Evolutionary conservation across 2,329 filamentous ascomycete genomes (phyloP), one percentile per base, ranked within the genome.

Genomic region (Colletotrichum phormii): DNA sequence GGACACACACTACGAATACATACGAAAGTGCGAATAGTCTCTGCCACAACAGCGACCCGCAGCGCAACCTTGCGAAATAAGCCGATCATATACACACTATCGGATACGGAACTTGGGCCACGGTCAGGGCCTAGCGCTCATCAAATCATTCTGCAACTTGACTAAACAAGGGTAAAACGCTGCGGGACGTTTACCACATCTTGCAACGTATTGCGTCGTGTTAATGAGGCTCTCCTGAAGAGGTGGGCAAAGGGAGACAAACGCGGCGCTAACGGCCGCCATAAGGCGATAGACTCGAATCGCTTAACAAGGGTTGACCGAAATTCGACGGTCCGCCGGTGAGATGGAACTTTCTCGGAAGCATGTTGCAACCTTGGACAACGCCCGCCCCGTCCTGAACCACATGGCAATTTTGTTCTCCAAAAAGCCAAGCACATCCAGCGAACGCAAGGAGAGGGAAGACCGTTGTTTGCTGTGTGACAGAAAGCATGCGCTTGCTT

Each of bases 331-430:
- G 42, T 42, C 42, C 42, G 59, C 65, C 37, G 65, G 54, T 72
- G 54, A 64, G 71, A 71, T 55, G 33, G 71, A 73, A 73, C 61
- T 24, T 71, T 73, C 61, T 73, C 71, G 55, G 71, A 73, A 73
- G 49, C 67, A 73, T 73, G 58, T 71, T 71, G 55, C 71, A 59
- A 71, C 67, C 71, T 63, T 58, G 29, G 22, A 66, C 46, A 11
- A 53, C 55, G 58, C 37, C 69, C 11, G 55, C 67, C 58, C 61
- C 63, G 24, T 67, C 61, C 49, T 62, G 71, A 59, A 71, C 67
- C 61, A 71, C 71, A 73, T 71, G 67, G 71, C 71, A 73, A 71
- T 71, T 33, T 72, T 26, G 26, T 53, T 61, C 61, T 42, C 67
- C 67, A 62, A 49, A 49, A 64, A 73, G 60, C 51, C 29, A 71